These are phyloP conservation scores for Mucor plumbeus DNA, from an alignment of 371 early-diverging fungal species.

Conservation along the genomic window DNA sequence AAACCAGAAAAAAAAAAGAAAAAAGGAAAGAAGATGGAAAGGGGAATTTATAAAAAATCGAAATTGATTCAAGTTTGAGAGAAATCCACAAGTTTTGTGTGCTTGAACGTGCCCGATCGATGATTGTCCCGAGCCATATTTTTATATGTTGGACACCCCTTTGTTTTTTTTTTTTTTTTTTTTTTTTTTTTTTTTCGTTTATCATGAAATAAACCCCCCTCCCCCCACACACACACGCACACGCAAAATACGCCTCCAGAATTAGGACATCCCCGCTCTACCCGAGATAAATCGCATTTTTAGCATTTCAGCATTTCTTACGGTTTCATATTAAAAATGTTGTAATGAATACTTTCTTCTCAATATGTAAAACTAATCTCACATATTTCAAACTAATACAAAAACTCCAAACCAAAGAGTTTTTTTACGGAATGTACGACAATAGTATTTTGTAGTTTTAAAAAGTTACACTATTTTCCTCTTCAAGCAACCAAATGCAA, in stretches of 20 bases:
- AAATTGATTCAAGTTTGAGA: neutral
- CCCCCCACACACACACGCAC: neutral
- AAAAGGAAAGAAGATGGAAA: constrained; percentile 18
- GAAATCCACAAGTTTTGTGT: neutral
- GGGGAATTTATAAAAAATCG: neutral
- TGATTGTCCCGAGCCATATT: constrained; percentile 15
- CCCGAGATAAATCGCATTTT: neutral
- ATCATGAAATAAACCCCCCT: neutral
- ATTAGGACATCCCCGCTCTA: neutral
- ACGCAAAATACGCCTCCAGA: neutral
- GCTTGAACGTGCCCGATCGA: constrained; percentile 8
- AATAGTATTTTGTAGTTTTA: neutral
- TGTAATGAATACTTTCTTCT: no score
- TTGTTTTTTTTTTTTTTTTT: neutral
- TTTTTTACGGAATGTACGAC: neutral
- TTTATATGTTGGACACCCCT: no score
- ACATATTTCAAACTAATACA: neutral
- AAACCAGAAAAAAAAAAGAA: constrained; percentile 7
- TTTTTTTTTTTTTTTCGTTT: neutral
- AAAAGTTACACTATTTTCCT: constrained; percentile 2
- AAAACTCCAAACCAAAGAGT: neutral
- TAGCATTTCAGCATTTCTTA: neutral
- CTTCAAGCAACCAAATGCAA: neutral
- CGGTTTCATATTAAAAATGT: neutral
- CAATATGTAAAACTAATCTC: neutral